Conservation (phyloP, 352 stramenopile genomes). For the Thraustotheca clavata region DNA sequence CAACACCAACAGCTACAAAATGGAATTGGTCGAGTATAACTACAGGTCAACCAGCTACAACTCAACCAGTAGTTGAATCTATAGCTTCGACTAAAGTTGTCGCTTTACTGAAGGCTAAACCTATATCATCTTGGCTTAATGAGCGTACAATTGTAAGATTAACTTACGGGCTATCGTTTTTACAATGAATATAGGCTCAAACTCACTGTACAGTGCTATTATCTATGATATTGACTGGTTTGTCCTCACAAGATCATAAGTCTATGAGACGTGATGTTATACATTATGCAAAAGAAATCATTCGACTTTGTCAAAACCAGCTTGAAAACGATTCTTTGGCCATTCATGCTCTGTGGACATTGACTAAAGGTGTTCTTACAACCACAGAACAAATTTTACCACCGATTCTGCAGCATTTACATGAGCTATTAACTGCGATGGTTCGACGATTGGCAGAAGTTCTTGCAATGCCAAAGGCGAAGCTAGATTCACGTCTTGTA, state of each 20-base stretch:
- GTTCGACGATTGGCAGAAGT: neutral
- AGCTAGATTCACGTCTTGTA: neutral
- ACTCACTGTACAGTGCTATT: neutral
- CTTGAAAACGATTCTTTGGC: neutral
- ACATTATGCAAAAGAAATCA: slow-evolving; percentile 19
- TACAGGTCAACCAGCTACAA: neutral
- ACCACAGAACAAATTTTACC: neutral
- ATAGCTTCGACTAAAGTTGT: neutral
- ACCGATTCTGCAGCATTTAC: neutral
- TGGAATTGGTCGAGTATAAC: slow-evolving; percentile 14
- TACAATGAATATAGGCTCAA: slow-evolving; percentile 2
- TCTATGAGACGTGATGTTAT: slow-evolving; percentile 1
- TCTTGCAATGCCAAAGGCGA: neutral
- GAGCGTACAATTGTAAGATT: neutral
- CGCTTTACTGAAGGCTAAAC: neutral
- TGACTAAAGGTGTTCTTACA: neutral
- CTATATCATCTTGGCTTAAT: neutral
- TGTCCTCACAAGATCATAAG: slow-evolving; percentile 3
- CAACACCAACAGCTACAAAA: neutral
- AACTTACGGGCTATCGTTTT: too few species aligned
- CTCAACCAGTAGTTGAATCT: neutral
- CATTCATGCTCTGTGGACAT: slow-evolving; percentile 8
- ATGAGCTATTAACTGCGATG: neutral
- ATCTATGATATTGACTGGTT: neutral
- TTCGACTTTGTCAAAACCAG: neutral